Conservation (phyloP, 2,329 filamentous ascomycete genomes). For the Hysterium pulicare region DNA sequence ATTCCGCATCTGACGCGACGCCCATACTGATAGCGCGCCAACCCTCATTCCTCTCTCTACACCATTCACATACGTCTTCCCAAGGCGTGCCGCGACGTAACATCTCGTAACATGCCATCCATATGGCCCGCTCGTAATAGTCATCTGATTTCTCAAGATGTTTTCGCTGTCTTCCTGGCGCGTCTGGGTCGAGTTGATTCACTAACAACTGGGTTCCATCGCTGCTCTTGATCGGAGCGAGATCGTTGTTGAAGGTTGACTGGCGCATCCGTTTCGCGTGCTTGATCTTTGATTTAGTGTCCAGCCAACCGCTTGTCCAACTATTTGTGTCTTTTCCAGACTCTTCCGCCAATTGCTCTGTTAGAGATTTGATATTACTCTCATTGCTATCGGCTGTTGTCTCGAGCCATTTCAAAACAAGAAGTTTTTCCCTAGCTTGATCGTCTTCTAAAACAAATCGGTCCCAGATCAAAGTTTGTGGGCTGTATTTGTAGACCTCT, state of each 20-base stretch:
- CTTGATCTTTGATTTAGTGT: slow-evolving; percentile 88
- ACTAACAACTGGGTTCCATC: slow-evolving; percentile 61
- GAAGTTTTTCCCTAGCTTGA: slow-evolving; percentile 71
- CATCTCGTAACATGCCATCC: slow-evolving; percentile 93
- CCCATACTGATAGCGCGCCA: slow-evolving; percentile 87
- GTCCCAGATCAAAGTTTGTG: slow-evolving; percentile 63
- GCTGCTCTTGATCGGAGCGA: slow-evolving; percentile 46
- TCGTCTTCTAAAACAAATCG: slow-evolving; percentile 72
- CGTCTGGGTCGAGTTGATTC: slow-evolving; percentile 90
- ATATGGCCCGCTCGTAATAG: slow-evolving; percentile 84
- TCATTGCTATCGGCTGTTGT: slow-evolving; percentile 65
- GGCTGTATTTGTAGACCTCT: slow-evolving; percentile 49
- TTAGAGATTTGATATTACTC: slow-evolving; percentile 70
- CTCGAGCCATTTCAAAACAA: slow-evolving; percentile 84
- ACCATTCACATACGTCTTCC: slow-evolving; percentile 78
- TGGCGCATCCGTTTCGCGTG: slow-evolving; percentile 73
- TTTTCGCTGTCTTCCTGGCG: slow-evolving; percentile 72
- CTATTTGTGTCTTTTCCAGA: slow-evolving; percentile 63
- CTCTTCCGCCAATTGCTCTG: slow-evolving; percentile 66
- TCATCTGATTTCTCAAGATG: slow-evolving; percentile 78
- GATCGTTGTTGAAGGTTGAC: slow-evolving; percentile 29
- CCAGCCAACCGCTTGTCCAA: slow-evolving; percentile 85
- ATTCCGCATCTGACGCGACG: slow-evolving; percentile 54
- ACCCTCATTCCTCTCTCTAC: slow-evolving; percentile 75
- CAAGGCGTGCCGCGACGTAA: slow-evolving; percentile 77